These are phyloP conservation scores for Phyllostachys edulis DNA, from an alignment of 176 grass and related monocot genomes.

Conservation along the genomic window DNA sequence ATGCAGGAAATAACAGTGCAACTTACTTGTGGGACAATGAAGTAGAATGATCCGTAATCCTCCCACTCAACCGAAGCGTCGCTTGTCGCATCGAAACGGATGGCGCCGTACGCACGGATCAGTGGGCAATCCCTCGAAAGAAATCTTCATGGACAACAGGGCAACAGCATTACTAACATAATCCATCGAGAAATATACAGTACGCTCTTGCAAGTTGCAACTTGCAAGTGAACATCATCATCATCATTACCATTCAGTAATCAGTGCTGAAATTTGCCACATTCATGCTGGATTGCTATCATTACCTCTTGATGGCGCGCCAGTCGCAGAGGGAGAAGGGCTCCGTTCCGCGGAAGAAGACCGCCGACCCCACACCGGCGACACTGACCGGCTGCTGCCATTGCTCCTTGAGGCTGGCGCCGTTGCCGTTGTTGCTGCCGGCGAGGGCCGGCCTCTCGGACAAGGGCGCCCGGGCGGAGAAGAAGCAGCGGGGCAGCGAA, in stretches of 20 bases:
- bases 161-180: not conserved
- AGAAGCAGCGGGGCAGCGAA: conserved; percentile 67
- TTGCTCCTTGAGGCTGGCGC: not conserved
- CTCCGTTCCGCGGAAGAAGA: conserved; percentile 66
- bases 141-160: conserved; percentile 48
- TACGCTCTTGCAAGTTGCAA: too few relatives aligned
- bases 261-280: not conserved
- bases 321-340: conserved; percentile 65
- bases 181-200: too few relatives aligned
- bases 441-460: not conserved
- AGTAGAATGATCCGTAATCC: conserved; percentile 87
- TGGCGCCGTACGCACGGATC: conserved; percentile 84
- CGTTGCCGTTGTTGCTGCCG: conserved; percentile 7
- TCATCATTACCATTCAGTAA: not conserved
- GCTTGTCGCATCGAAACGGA: conserved; percentile 70
- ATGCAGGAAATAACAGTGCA: not conserved
- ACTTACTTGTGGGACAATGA: conserved; percentile 76
- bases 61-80: conserved; percentile 68
- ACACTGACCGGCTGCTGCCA: conserved; percentile 54
- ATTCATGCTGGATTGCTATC: not conserved
- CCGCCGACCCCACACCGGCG: conserved; percentile 74
- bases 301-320: conserved; percentile 80
- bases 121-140: conserved; percentile 72
- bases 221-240: too few relatives aligned
- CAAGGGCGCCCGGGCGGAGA: conserved; percentile 56